These are phyloP conservation scores for Lachnellula suecica DNA, from an alignment of 2,329 filamentous ascomycete species.

Conservation along the genomic window DNA sequence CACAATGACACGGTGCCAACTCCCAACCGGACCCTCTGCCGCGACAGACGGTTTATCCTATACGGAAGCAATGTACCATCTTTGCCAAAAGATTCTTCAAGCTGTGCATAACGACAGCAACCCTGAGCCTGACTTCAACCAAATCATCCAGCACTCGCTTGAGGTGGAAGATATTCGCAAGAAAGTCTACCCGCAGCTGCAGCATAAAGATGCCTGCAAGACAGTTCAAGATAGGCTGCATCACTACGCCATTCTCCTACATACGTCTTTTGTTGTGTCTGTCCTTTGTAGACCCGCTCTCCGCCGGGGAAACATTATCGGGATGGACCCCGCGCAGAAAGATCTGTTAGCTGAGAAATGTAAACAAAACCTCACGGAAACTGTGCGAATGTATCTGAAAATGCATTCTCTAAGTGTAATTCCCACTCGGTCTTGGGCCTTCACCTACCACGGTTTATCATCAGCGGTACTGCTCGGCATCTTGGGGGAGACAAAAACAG, in stretches of 20 bases:
- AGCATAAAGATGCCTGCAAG: slow-evolving; percentile 61
- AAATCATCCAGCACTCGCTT: slow-evolving; percentile 58
- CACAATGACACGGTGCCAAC: slow-evolving; percentile 40
- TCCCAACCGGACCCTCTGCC: slow-evolving; percentile 53
- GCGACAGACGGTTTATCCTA: slow-evolving; percentile 54
- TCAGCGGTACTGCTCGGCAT: slow-evolving; percentile 65
- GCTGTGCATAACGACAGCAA: slow-evolving; percentile 31
- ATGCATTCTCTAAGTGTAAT: slow-evolving; percentile 69
- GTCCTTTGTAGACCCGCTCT: slow-evolving; percentile 64
- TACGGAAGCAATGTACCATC: slow-evolving; percentile 64
- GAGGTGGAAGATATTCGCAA: slow-evolving; percentile 37
- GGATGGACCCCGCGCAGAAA: slow-evolving; percentile 54
- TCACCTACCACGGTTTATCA: slow-evolving; percentile 66
- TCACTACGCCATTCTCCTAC: slow-evolving; percentile 62
- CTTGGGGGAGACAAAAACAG: slow-evolving; percentile 60
- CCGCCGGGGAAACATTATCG: slow-evolving; percentile 45
- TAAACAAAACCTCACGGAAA: slow-evolving; percentile 62
- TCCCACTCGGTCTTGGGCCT: slow-evolving; percentile 66
- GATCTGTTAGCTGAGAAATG: slow-evolving; percentile 55
- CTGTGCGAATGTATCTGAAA: slow-evolving; percentile 66
- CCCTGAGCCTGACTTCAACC: slow-evolving; percentile 30
- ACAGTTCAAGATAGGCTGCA: slow-evolving; percentile 62
- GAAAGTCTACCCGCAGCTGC: slow-evolving; percentile 54
- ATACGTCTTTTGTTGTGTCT: slow-evolving; percentile 64
- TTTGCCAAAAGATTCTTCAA: slow-evolving; percentile 59